phyloP scores from a whole-genome alignment of 192 early-diverging fungal species.

The Coemansia sp. region DNA sequence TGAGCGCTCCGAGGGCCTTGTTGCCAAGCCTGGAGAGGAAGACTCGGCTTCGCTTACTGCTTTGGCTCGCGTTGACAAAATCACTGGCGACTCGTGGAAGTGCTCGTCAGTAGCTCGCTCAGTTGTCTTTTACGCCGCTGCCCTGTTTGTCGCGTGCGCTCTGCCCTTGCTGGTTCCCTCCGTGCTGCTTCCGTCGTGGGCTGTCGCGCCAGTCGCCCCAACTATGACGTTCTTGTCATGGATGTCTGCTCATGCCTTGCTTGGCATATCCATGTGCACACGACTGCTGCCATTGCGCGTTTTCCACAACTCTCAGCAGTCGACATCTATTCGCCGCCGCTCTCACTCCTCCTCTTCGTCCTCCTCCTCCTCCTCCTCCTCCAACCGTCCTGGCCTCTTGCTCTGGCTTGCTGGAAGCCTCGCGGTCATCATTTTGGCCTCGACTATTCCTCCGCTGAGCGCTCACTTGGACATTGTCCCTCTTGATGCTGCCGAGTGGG shows the following conservation, averaged over 20 bases:
- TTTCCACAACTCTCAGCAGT: no score
- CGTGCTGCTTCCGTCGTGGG: slow-evolving; percentile 42
- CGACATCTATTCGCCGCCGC: no score
- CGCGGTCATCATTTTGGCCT: slow-evolving; percentile 14
- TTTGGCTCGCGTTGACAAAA: not conserved
- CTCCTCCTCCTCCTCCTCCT: not conserved
- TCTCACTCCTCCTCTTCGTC: no score
- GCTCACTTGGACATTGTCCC: slow-evolving; percentile 31
- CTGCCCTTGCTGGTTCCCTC: slow-evolving; percentile 34
- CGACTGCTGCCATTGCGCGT: slow-evolving; percentile 28
- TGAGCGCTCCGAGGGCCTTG: slow-evolving; percentile 31
- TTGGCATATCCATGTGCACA: slow-evolving; percentile 43
- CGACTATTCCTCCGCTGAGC: slow-evolving; percentile 20
- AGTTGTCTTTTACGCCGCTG: slow-evolving; percentile 12
- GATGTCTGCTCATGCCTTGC: slow-evolving; percentile 35
- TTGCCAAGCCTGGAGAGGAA: not conserved
- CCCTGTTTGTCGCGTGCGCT: slow-evolving; percentile 28
- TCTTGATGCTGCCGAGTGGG: slow-evolving; percentile 44
- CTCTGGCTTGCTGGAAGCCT: slow-evolving; percentile 20
- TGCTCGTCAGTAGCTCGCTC: not conserved
- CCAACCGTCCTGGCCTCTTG: no score
- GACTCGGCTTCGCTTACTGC: slow-evolving; percentile 13
- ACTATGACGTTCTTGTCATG: slow-evolving; percentile 45
- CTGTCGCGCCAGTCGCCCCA: slow-evolving; percentile 34
- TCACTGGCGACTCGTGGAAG: not conserved